phyloP scores from a whole-genome alignment of 225 moss, liverwort and hornwort species.

The Antitrichia curtipendula region DNA sequence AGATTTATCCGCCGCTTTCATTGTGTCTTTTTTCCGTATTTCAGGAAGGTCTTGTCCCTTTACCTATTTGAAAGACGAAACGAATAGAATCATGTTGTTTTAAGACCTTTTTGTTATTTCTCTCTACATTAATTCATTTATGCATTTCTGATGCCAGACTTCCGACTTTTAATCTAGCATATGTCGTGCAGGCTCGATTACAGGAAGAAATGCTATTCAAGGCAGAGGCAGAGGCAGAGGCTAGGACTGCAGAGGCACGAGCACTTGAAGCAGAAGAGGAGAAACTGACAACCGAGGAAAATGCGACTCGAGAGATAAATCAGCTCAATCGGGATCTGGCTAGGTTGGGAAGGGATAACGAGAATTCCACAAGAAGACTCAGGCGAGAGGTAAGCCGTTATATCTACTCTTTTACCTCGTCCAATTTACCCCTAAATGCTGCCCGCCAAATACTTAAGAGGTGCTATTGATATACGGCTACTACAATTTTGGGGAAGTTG shows the following conservation, averaged over 20 bases:
- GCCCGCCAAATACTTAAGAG: background rate
- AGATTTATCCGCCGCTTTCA: background rate
- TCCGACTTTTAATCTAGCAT: background rate
- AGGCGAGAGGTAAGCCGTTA: slow-evolving; percentile 36
- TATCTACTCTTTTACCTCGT: background rate
- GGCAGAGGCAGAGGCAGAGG: slow-evolving; percentile 51
- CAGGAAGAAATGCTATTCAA: slow-evolving; percentile 70
- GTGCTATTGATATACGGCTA: background rate
- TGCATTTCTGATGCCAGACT: background rate
- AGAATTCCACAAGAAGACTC: slow-evolving; percentile 29
- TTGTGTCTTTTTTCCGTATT: background rate
- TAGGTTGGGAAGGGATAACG: slow-evolving; percentile 49
- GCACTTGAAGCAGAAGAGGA: slow-evolving; percentile 50
- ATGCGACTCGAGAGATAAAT: slow-evolving; percentile 24
- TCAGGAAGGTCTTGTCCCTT: background rate
- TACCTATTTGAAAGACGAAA: background rate
- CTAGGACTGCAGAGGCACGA: slow-evolving; percentile 48
- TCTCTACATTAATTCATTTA: background rate
- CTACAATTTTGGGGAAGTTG: background rate
- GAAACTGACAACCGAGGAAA: slow-evolving; percentile 31
- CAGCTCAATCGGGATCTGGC: slow-evolving; percentile 50
- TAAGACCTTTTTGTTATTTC: background rate
- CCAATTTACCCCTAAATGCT: background rate
- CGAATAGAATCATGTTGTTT: background rate
- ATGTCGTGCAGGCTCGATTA: slow-evolving; percentile 37